Evolutionary conservation across 1,139 yeast genomes (phyloP), one percentile per base, ranked within the genome.

Genomic region (Schwanniomyces etchellsii): DNA sequence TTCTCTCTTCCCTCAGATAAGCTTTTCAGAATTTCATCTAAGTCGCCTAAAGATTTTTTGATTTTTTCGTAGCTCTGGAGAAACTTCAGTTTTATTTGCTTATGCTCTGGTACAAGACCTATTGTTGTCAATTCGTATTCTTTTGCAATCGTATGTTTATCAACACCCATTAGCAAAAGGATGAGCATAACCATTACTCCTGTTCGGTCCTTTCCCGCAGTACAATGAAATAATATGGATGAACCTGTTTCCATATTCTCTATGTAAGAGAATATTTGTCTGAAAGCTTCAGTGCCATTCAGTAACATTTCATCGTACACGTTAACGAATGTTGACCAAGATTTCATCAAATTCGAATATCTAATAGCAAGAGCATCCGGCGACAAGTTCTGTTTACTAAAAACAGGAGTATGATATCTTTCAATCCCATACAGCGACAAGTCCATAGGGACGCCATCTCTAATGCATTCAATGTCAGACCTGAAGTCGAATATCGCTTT

Each of bases 131-230:
- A 57, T 49, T 81, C 93, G 35, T 49, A 49, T 28, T 83, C 93
- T 39, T 76, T 71, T 3, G 86, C 78, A 26, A 85, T 67, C 2
- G 77, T 74, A 40, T 75, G 73, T 12, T 65, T 63, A 36, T 80
- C 85, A 5, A 84, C 83, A 0, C 84, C 88, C 11, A 73, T 61
- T 16, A 84, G 54, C 16, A 76, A 55, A 28, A 85, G 60, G 3
- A 84, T 59, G 33, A 85, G 54, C 76, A 85, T 83, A 3, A 79
- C 72, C 39, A 82, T 52, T 10, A 84, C 64, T 0, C 95, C 95
- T 0, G 95, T 85, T 29, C 95, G 68, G 50, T 86, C 95, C 50
- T 84, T 85, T 2, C 95, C 95, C 1, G 93, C 93, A 2, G 89
- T 76, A 52, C 95, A 85, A 48, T 83, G 93, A 50, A 79, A 74